Base-by-base conservation (phyloP, 1,284 basidiomycete genomes). In the Trametes polyzona region DNA sequence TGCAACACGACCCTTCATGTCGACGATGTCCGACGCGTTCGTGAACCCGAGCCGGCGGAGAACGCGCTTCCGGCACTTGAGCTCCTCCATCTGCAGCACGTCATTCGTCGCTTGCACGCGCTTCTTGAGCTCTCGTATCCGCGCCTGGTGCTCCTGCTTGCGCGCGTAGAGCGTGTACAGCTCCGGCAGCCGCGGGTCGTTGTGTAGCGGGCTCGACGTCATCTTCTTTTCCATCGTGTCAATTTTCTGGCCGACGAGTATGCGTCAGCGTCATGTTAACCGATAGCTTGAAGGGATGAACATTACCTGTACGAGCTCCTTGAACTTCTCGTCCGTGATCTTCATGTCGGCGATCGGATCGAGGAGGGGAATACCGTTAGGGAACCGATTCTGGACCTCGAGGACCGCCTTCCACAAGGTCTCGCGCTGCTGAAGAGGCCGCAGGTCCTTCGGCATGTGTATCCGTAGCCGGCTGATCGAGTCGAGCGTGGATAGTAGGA, bases 281-380 rank as follows among this genome's bases (percentile, higher is more conserved):
- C 2, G 9, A 1, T 4, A 32, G 23, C n/a, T 12, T 40, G 39
- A 2, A 49, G 11, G 1, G 32, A 35, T 53, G 29, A 17, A 35
- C 21, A n/a, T 12, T 51, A 93, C 93, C 75, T 92, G 84, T 52
- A 96, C 82, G 3, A 99, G 82, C 54, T 88, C 87, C 68, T 87
- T 86, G 77, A 99, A 99, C 61, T 90, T 92, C 36, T 94, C 92
- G 69, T 99, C 97, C 61, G 91, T 92, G 71, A 99, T 98, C 26
- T 90, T 90, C 95, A 99, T 96, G 73, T 98, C 95, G 67, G 93
- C 83, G 51, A 98, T 80, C 0, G 97, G 97, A 71, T 99, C 97
- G 7, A 99, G 80, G 6, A 96, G 76, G 0, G 92, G 80, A 43
- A 98, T 86, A 1, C 94, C 95, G 46, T 93, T 84, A 0, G 94